Evolutionary conservation across 257 asterid genomes (phyloP).

Genomic region (Orobanche coerulescens): DNA sequence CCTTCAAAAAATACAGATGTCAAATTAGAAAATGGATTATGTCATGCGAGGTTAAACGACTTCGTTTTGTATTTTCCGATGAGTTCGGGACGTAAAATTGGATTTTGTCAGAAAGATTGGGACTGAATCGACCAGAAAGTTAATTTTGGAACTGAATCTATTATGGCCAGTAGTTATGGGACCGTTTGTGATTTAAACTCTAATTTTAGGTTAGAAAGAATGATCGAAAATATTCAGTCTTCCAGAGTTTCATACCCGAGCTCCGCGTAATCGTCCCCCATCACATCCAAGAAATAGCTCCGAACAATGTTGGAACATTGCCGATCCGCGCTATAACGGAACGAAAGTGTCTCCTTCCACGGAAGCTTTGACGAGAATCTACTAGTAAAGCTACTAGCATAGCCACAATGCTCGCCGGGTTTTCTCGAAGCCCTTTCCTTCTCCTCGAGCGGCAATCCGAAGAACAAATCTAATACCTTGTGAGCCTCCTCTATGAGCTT

Average conservation of each 20-base stretch:
- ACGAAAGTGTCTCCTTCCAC: constrained; percentile 79
- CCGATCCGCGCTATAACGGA: constrained; percentile 35
- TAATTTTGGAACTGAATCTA: too few relatives aligned
- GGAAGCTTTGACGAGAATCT: constrained; percentile 77
- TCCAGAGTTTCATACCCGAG: constrained; percentile 42
- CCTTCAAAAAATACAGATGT: constrained; percentile 22
- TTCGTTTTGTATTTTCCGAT: too few relatives aligned
- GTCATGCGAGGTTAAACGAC: too few relatives aligned
- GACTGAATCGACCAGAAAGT: too few relatives aligned
- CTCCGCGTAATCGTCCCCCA: constrained; percentile 46
- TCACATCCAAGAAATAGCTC: constrained; percentile 32
- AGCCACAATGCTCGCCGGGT: constrained; percentile 59
- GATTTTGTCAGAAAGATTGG: too few relatives aligned
- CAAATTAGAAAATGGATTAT: not conserved
- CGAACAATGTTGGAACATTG: constrained; percentile 21
- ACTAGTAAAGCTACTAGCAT: constrained; percentile 65
- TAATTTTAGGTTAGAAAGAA: too few relatives aligned
- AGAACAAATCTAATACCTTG: constrained; percentile 31
- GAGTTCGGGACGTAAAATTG: too few relatives aligned
- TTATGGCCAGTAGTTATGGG: too few relatives aligned
- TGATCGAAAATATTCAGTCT: not conserved
- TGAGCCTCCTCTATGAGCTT: constrained; percentile 45
- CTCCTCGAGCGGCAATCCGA: constrained; percentile 35
- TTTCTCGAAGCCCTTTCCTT: constrained; percentile 47
- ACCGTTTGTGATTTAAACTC: too few relatives aligned